A percentile compares a stretch with the other conserved stretches of the same genome.
Conservation (phyloP, 129 eudicot species). For the Flaveria bidentis region DNA sequence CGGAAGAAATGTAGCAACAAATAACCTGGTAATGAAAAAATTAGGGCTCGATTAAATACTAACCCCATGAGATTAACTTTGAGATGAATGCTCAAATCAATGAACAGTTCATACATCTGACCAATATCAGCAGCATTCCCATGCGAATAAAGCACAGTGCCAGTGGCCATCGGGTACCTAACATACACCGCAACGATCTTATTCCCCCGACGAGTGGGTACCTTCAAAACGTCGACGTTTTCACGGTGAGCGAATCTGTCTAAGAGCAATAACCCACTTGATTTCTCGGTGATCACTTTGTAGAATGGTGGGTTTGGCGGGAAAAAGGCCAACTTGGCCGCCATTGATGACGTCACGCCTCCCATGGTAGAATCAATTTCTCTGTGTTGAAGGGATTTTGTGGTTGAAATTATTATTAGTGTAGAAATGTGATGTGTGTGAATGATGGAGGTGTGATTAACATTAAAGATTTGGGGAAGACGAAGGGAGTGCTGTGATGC, state of each 20-base stretch:
- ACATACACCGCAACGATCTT: conserved; percentile 74
- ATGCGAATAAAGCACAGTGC: conserved; percentile 76
- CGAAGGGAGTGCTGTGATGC: conserved; percentile 15
- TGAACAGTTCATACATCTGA: conserved; percentile 85
- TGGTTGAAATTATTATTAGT: neutral
- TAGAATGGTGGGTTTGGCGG: conserved; percentile 89
- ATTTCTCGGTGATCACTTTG: conserved; percentile 58
- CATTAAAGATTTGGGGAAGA: neutral
- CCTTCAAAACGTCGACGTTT: conserved; percentile 71
- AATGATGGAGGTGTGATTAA: conserved; percentile 11
- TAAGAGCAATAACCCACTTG: conserved; percentile 55
- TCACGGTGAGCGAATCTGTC: conserved; percentile 72
- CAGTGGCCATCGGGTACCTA: conserved; percentile 75
- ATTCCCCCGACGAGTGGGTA: conserved; percentile 60
- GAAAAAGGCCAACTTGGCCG: conserved; percentile 88
- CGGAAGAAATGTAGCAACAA: neutral
- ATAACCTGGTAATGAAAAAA: neutral
- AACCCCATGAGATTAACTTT: conserved; percentile 83
- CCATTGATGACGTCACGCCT: conserved; percentile 96
- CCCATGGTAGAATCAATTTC: conserved; percentile 47
- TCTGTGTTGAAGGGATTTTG: neutral
- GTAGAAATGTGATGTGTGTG: neutral
- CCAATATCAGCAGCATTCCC: conserved; percentile 97
- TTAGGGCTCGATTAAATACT: conserved; percentile 27
- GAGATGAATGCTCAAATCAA: conserved; percentile 77